These are phyloP conservation scores for Adansonia rubrostipa DNA, from an alignment of 441 rosid species.

Conservation along the genomic window DNA sequence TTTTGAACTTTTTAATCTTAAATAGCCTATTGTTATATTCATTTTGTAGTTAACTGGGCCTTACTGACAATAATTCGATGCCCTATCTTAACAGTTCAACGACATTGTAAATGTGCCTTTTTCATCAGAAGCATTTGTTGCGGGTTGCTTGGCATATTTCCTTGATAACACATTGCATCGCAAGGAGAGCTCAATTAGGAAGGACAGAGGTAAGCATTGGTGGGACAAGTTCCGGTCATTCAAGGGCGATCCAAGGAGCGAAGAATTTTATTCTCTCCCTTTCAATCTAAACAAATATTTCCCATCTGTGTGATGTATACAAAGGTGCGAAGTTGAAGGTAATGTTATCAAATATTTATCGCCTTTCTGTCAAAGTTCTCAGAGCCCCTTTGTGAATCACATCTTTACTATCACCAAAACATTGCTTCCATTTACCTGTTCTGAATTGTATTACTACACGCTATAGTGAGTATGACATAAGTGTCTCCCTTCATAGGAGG, in stretches of 20 bases:
- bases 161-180: conserved; percentile 76
- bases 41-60: neutral
- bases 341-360: conserved; percentile 6
- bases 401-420: conserved; percentile 14
- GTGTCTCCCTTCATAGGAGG: conserved; percentile 35
- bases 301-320: conserved; percentile 70
- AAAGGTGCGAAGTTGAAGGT: conserved; percentile 13
- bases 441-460: conserved; percentile 32
- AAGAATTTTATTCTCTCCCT: conserved; percentile 92
- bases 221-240: conserved; percentile 86
- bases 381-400: conserved; percentile 7
- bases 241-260: conserved; percentile 74
- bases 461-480: conserved; percentile 39
- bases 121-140: conserved; percentile 90
- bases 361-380: conserved; percentile 6
- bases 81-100: conserved; percentile 65
- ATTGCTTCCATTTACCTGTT: conserved; percentile 9
- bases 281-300: conserved; percentile 90
- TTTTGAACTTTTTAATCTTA: neutral
- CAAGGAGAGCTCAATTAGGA: conserved; percentile 60
- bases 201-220: conserved; percentile 98
- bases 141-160: conserved; percentile 79
- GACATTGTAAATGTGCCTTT: conserved; percentile 91
- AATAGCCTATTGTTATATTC: neutral
- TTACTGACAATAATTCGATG: neutral